Evolutionary conservation across 2,329 filamentous ascomycete species (phyloP).

Genomic region (Fusarium euwallaceae): DNA sequence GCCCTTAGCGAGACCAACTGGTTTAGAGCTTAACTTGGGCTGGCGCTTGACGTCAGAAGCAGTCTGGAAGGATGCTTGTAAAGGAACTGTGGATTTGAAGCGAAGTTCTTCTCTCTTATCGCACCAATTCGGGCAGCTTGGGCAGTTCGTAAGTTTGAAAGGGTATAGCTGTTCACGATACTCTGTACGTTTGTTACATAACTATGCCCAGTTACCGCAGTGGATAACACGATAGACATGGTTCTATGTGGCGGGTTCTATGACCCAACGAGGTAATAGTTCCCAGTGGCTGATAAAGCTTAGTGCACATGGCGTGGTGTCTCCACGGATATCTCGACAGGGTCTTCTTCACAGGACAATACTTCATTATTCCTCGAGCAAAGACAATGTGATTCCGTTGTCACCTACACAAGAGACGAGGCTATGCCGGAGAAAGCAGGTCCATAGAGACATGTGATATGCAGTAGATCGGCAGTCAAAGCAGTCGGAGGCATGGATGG

Average conservation of each 20-base stretch:
- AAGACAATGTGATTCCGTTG: background rate
- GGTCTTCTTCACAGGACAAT: background rate
- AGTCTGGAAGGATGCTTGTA: too few species aligned
- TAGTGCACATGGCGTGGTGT: slow-evolving; percentile 1
- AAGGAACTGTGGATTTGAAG: background rate
- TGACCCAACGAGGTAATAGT: background rate
- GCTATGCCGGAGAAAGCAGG: background rate
- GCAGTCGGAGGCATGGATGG: slow-evolving; percentile 7
- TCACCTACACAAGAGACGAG: background rate
- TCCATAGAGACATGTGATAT: background rate
- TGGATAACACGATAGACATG: background rate
- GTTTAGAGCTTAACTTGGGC: background rate
- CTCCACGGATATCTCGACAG: background rate
- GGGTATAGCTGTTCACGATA: background rate
- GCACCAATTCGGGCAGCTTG: background rate
- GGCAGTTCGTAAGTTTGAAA: background rate
- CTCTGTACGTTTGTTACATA: background rate
- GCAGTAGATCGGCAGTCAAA: background rate
- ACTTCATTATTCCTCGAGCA: background rate
- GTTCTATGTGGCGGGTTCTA: background rate
- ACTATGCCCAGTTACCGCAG: background rate
- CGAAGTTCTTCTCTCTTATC: background rate
- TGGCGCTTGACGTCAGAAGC: background rate
- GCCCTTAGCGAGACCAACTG: slow-evolving; percentile 1
- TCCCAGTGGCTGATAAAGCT: background rate